Evolutionary conservation across 805 yeast genomes (phyloP).

Genomic region (Scheffersomyces lignosus): DNA sequence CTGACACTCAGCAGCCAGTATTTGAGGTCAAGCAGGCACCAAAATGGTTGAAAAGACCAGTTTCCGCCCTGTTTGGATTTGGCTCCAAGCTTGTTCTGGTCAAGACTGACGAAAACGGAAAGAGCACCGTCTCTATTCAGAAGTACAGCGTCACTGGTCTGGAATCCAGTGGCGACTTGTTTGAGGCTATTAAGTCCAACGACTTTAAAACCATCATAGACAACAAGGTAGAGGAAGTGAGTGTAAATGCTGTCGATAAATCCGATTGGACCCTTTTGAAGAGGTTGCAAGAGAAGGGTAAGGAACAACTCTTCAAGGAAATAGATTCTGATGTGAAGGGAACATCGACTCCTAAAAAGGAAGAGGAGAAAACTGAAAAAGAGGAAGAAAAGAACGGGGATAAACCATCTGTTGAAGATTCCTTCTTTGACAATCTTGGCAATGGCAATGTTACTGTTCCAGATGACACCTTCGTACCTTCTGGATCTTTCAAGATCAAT

Average conservation of each 20-base stretch:
- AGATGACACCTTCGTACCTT: constrained; percentile 40
- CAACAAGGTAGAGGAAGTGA: constrained; percentile 43
- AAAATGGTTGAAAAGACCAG: constrained; percentile 76
- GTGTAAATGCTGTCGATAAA: constrained; percentile 40
- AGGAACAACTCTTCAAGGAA: constrained; percentile 45
- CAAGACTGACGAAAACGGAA: constrained; percentile 35
- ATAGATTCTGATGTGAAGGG: constrained; percentile 17
- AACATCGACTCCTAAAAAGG: constrained; percentile 5
- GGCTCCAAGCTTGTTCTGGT: constrained; percentile 84
- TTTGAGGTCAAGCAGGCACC: constrained; percentile 82
- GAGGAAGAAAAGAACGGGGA: constrained; percentile 7
- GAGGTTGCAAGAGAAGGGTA: constrained; percentile 51
- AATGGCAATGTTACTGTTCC: constrained; percentile 14
- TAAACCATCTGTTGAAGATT: constrained; percentile 19
- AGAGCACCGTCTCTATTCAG: constrained; percentile 44
- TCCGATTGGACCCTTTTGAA: constrained; percentile 68
- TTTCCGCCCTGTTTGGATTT: constrained; percentile 82
- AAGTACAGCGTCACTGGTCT: constrained; percentile 42
- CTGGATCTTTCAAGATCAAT: constrained; percentile 51
- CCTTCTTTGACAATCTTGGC: constrained; percentile 41
- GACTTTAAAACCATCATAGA: constrained; percentile 58
- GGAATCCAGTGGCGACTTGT: constrained; percentile 41
- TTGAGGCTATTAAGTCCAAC: constrained; percentile 55
- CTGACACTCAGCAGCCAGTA: constrained; percentile 72
- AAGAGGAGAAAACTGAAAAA: constrained; percentile 6